Percentiles rank a stretch among this genome's conserved stretches.
Evolutionary conservation across 2,329 filamentous ascomycete genomes (phyloP).

Genomic region (Elsinoe batatas): DNA sequence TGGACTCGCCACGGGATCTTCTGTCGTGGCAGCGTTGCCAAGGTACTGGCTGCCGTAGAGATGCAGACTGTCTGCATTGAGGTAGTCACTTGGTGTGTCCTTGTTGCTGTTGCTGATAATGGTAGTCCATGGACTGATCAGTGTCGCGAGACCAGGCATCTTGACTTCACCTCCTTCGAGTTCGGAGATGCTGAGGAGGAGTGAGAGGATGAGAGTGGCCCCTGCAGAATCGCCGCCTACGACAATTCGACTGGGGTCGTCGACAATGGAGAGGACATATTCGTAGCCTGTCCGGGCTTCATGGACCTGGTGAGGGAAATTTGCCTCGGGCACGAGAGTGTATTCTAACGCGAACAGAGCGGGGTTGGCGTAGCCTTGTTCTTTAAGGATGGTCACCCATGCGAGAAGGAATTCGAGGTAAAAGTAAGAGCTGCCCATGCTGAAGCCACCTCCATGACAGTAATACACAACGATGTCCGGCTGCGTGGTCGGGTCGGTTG

Average conservation of each 20-base stretch:
- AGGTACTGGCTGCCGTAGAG: constrained; percentile 62
- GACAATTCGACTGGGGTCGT: constrained; percentile 53
- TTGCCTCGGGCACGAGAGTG: constrained; percentile 63
- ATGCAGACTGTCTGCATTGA: constrained; percentile 56
- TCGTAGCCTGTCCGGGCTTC: constrained; percentile 62
- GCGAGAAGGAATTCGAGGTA: constrained; percentile 74
- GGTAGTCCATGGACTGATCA: constrained; percentile 75
- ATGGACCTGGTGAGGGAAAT: constrained; percentile 63
- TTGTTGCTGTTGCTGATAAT: constrained; percentile 58
- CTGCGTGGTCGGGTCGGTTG: constrained; percentile 46
- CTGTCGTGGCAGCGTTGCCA: constrained; percentile 39
- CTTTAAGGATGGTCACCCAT: constrained; percentile 57
- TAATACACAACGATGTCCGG: constrained; percentile 78
- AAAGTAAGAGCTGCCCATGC: constrained; percentile 72
- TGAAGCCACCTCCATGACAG: constrained; percentile 72
- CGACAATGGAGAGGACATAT: constrained; percentile 52
- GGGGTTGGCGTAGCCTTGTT: constrained; percentile 60
- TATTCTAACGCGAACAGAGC: constrained; percentile 74
- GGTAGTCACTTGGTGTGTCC: constrained; percentile 64
- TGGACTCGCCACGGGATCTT: constrained; percentile 57
- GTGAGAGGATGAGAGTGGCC: constrained; percentile 60
- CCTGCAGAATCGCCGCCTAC: constrained; percentile 74
- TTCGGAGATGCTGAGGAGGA: constrained; percentile 57
- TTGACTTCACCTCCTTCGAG: constrained; percentile 34
- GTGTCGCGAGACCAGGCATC: constrained; percentile 51